Percentiles rank a stretch among this genome's conserved stretches.
Conservation (phyloP, 495 filamentous ascomycete species). For the Penicillium argentinense region DNA sequence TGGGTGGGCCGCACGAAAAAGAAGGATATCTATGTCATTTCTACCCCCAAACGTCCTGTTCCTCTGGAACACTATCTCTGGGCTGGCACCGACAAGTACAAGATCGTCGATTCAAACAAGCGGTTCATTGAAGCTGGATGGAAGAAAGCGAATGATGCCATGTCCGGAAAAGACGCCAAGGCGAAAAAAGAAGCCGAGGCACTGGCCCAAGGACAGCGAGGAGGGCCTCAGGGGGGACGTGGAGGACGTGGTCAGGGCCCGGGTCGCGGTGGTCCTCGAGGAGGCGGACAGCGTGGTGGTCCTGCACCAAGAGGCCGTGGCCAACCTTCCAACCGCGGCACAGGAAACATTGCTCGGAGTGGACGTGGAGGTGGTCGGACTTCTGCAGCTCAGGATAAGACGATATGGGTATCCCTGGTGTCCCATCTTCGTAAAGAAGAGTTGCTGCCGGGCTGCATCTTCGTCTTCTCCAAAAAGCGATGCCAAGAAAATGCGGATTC, state of each 20-base stretch:
- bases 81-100: constrained; percentile 87
- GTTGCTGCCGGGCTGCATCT: constrained; percentile 88
- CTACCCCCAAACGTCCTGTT: constrained; percentile 91
- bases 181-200: constrained; percentile 51
- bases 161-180: constrained; percentile 77
- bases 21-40: constrained; percentile 98
- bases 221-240: constrained; percentile 47
- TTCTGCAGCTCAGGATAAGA: constrained; percentile 88
- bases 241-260: constrained; percentile 44
- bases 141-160: constrained; percentile 86
- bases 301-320: constrained; percentile 57
- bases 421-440: constrained; percentile 85
- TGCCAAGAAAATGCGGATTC: constrained; percentile 98
- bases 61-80: constrained; percentile 95
- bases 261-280: constrained; percentile 38
- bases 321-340: constrained; percentile 55
- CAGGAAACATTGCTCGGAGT: constrained; percentile 84
- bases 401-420: constrained; percentile 94
- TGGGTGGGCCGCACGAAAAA: constrained; percentile 99
- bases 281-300: constrained; percentile 5
- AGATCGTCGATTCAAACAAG: constrained; percentile 92
- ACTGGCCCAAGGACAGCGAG: constrained; percentile 50
- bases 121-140: constrained; percentile 85
- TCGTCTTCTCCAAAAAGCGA: constrained; percentile 96
- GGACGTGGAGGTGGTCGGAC: constrained; percentile 82